Conservation (phyloP, 192 early-diverging fungal genomes). For the Spizellomyces sp. region DNA sequence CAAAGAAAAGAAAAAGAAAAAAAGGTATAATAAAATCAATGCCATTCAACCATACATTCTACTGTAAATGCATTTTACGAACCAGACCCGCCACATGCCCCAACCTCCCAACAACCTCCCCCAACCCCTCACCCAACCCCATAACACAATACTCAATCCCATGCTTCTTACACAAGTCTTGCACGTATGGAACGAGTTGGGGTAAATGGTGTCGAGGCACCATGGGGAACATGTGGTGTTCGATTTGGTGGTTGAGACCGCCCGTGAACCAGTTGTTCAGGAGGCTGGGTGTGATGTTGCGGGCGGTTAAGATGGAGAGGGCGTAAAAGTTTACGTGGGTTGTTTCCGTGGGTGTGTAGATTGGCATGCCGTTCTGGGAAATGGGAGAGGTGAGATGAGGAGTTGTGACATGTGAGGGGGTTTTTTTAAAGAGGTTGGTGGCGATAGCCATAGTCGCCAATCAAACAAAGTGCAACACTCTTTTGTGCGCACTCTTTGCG, state of each 20-base stretch:
- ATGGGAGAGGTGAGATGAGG: conserved; percentile 3
- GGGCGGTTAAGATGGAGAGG: conserved; percentile 76
- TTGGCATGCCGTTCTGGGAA: conserved; percentile 75
- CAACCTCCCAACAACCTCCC: conserved; percentile 63
- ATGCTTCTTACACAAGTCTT: conserved; percentile 68
- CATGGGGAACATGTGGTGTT: conserved; percentile 85
- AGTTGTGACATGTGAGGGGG: neutral
- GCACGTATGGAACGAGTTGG: conserved; percentile 66
- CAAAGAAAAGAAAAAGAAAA: too few relatives aligned
- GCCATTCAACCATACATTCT: too few relatives aligned
- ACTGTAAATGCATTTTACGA: conserved; percentile 20
- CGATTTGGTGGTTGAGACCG: conserved; percentile 83
- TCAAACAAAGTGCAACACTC: too few relatives aligned
- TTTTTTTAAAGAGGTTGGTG: neutral
- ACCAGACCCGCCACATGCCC: conserved; percentile 48
- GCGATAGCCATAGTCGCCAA: too few relatives aligned
- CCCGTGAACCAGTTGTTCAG: conserved; percentile 83
- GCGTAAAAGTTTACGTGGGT: conserved; percentile 73
- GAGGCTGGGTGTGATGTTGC: conserved; percentile 62
- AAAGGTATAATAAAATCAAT: too few relatives aligned
- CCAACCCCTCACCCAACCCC: conserved; percentile 57
- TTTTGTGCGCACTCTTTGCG: too few relatives aligned
- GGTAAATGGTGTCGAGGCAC: conserved; percentile 75
- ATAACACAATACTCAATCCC: conserved; percentile 66
- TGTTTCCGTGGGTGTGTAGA: conserved; percentile 66